A percentile compares a stretch with the other conserved stretches of the same genome.
Evolutionary conservation across 2,329 filamentous ascomycete species (phyloP).

Genomic region (Hymenoscyphus fructigenus): DNA sequence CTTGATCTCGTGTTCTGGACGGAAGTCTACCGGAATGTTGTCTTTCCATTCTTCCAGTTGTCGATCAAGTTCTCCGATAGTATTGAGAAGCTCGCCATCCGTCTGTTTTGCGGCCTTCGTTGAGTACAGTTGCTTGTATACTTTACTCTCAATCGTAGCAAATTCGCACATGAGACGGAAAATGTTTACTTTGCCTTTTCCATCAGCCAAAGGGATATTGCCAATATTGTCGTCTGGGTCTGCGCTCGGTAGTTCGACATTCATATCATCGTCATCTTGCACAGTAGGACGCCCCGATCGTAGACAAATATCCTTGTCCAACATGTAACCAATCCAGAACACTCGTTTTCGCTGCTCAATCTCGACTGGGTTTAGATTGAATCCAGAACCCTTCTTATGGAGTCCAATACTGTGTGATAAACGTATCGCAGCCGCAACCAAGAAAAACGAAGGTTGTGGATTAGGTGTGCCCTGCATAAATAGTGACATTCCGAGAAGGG

Average conservation of each 20-base stretch:
- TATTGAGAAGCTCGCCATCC: conserved; percentile 89
- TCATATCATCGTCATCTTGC: conserved; percentile 84
- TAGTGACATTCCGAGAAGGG: conserved; percentile 85
- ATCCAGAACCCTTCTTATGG: conserved; percentile 88
- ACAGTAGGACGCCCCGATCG: conserved; percentile 70
- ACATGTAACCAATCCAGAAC: conserved; percentile 74
- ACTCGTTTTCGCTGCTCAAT: conserved; percentile 84
- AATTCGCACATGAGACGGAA: conserved; percentile 94
- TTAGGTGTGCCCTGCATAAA: conserved; percentile 97
- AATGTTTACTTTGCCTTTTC: conserved; percentile 89
- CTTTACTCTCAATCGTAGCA: conserved; percentile 85
- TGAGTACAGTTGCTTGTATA: conserved; percentile 91
- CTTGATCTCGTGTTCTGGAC: conserved; percentile 96
- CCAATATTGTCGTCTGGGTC: conserved; percentile 91
- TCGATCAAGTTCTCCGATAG: conserved; percentile 90
- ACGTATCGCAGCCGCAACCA: conserved; percentile 87
- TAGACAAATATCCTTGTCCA: conserved; percentile 73
- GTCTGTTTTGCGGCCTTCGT: conserved; percentile 89
- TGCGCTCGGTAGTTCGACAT: conserved; percentile 89
- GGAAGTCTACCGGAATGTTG: conserved; percentile 88
- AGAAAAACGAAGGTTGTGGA: conserved; percentile 87
- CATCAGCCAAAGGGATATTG: conserved; percentile 86
- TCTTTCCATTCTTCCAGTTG: conserved; percentile 96
- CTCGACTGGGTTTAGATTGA: conserved; percentile 90
- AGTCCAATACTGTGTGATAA: conserved; percentile 92